Evolutionary conservation across 2,329 filamentous ascomycete species (phyloP).

Genomic region (Pseudocercospora eumusae): DNA sequence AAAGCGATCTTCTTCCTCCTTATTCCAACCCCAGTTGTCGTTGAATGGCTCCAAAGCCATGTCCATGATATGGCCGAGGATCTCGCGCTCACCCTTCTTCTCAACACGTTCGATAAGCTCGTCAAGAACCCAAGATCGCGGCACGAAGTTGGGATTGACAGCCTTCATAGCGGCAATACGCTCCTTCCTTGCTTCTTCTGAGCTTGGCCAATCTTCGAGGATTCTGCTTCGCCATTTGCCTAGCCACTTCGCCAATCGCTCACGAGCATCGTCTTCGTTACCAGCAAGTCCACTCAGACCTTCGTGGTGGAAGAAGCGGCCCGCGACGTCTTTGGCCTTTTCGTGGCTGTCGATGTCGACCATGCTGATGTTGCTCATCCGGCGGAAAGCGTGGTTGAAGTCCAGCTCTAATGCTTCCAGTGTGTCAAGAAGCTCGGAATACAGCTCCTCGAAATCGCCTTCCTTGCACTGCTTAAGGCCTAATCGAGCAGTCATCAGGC

Average conservation of each 20-base stretch:
- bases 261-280: constrained; percentile 64
- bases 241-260: constrained; percentile 75
- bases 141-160: constrained; percentile 91
- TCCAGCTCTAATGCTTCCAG: constrained; percentile 82
- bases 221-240: constrained; percentile 72
- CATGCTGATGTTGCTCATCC: constrained; percentile 66
- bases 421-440: constrained; percentile 78
- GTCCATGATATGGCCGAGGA: constrained; percentile 75
- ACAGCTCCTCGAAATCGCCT: constrained; percentile 75
- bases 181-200: constrained; percentile 58
- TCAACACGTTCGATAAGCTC: constrained; percentile 90
- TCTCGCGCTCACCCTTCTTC: constrained; percentile 75
- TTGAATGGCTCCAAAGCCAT: constrained; percentile 83
- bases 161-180: constrained; percentile 74
- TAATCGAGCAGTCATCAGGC: constrained; percentile 75
- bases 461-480: constrained; percentile 71
- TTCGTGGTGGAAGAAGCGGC: constrained; percentile 77
- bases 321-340: constrained; percentile 63
- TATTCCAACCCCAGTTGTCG: constrained; percentile 69
- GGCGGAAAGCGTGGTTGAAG: constrained; percentile 91
- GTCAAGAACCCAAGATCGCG: constrained; percentile 87
- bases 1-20: constrained; percentile 76
- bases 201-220: constrained; percentile 72
- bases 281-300: constrained; percentile 61
- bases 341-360: constrained; percentile 66